Percentiles rank a stretch among this genome's conserved stretches.
Evolutionary conservation across 176 grass and related monocot species (phyloP).

Genomic region (Lolium multiflorum): DNA sequence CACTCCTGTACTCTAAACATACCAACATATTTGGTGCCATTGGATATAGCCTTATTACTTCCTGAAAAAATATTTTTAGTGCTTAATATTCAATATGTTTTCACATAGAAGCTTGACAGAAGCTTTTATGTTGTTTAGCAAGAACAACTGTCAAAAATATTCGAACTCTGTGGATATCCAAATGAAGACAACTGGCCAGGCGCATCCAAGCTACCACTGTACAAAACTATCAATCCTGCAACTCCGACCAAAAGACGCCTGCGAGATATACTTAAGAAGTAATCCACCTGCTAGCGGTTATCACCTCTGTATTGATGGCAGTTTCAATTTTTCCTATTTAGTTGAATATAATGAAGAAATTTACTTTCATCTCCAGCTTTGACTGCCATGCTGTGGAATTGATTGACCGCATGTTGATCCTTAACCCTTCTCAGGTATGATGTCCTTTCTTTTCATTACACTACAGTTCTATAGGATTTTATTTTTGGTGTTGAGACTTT

Average conservation of each 20-base stretch:
- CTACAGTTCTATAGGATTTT: constrained; percentile 23
- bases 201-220: constrained; percentile 67
- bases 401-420: constrained; percentile 71
- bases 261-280: constrained; percentile 69
- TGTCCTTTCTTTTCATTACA: constrained; percentile 25
- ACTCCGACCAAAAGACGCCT: constrained; percentile 56
- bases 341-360: constrained; percentile 28
- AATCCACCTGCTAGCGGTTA: constrained; percentile 37
- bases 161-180: constrained; percentile 81
- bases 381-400: constrained; percentile 65
- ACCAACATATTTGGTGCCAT: constrained; percentile 1
- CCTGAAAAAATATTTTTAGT: background rate
- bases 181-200: constrained; percentile 81
- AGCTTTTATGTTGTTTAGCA: constrained; percentile 50
- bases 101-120: constrained; percentile 32
- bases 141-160: constrained; percentile 79
- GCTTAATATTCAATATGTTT: constrained; percentile 15
- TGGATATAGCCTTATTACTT: constrained; percentile 21
- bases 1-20: constrained; percentile 8
- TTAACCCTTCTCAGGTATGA: constrained; percentile 70
- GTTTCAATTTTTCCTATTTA: constrained; percentile 24
- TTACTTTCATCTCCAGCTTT: constrained; percentile 47
- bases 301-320: constrained; percentile 1
- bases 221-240: constrained; percentile 62
- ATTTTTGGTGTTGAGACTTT: background rate